Evolutionary conservation across 148 eudicot species (phyloP).

Genomic region (Rhododendron kiyosumense): DNA sequence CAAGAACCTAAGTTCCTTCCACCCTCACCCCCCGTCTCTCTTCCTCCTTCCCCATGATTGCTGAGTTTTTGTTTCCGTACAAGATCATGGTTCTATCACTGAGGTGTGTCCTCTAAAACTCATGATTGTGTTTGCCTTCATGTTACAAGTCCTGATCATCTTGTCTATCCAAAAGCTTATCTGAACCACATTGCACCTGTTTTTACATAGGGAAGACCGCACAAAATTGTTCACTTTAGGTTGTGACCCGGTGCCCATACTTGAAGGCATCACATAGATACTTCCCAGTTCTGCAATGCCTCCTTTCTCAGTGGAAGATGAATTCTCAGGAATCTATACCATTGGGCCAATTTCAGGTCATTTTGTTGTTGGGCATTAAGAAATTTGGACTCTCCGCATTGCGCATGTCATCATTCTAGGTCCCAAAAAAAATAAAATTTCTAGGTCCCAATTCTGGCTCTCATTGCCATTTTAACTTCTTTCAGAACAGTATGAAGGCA

Average conservation of each 20-base stretch:
- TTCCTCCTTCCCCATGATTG: neutral
- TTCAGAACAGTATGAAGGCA: neutral
- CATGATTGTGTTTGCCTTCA: neutral
- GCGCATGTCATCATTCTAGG: neutral
- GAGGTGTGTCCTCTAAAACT: neutral
- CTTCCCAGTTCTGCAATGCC: neutral
- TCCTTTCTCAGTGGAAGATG: conserved; percentile 1
- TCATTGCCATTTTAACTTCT: neutral
- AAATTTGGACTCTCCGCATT: neutral
- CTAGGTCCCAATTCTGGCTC: neutral
- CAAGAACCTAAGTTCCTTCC: conserved; percentile 37
- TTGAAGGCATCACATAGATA: neutral
- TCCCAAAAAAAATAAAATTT: neutral
- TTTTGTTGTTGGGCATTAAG: neutral
- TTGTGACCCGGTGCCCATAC: neutral
- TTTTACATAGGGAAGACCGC: neutral
- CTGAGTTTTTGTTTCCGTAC: neutral
- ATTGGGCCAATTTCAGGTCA: neutral
- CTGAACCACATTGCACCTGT: neutral
- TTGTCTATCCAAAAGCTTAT: neutral
- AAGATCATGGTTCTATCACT: neutral
- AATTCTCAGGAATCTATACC: neutral
- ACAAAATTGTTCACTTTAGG: conserved; percentile 4
- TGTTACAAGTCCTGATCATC: neutral
- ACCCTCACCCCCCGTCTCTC: neutral